These are phyloP conservation scores for Solanum chmielewskii DNA, from an alignment of 257 asterid genomes.

Conservation along the genomic window DNA sequence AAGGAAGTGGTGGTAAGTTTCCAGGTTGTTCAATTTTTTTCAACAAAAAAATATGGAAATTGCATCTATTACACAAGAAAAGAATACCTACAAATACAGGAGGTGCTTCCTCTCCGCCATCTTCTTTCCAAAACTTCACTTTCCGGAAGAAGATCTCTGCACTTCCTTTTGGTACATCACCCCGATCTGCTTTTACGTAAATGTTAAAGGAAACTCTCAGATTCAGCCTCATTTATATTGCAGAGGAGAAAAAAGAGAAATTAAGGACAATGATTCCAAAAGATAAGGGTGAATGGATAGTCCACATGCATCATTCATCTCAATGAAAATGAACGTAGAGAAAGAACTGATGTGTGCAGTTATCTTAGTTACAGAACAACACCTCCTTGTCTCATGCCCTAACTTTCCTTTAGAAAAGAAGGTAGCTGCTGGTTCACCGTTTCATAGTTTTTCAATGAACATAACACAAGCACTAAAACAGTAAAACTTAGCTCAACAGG, in stretches of 20 bases:
- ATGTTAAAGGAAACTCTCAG: not conserved
- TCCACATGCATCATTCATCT: not conserved
- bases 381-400: not conserved
- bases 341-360: not conserved
- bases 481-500: not conserved
- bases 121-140: constrained; percentile 98
- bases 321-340: not conserved
- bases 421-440: not conserved
- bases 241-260: not conserved
- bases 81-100: constrained; percentile 95
- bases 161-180: constrained; percentile 96
- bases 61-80: not conserved
- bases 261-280: not conserved
- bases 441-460: not conserved
- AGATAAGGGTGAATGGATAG: not conserved
- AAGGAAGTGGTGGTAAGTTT: not conserved
- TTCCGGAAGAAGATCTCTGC: constrained; percentile 97
- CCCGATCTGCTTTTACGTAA: constrained; percentile 49
- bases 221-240: not conserved
- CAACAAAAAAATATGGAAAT: not conserved
- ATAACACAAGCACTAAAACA: not conserved
- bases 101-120: constrained; percentile 97
- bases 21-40: not conserved
- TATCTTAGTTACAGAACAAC: not conserved
- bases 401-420: not conserved